phyloP scores from a whole-genome alignment of 2,329 filamentous ascomycete species.

The Cordyceps fumosorosea region DNA sequence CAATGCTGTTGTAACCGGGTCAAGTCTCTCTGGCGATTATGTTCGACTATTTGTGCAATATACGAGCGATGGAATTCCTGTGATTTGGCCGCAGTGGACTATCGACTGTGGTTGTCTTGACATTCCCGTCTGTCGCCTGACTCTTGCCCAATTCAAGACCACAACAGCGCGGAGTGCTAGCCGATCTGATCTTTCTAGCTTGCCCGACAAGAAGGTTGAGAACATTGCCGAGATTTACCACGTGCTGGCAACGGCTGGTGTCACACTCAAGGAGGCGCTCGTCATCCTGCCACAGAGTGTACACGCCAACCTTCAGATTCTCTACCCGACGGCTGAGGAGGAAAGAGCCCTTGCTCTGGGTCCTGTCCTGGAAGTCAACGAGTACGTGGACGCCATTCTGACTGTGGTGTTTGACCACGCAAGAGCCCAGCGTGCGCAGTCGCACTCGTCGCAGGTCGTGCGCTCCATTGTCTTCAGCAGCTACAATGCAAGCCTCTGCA shows the following conservation, averaged over 20 bases:
- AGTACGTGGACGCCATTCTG: slow-evolving; percentile 76
- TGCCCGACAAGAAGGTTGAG: slow-evolving; percentile 41
- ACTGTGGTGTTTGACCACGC: slow-evolving; percentile 88
- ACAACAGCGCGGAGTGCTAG: slow-evolving; percentile 39
- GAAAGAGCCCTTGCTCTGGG: slow-evolving; percentile 64
- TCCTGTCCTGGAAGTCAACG: slow-evolving; percentile 76
- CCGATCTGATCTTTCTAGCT: slow-evolving; percentile 35
- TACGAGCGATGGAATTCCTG: slow-evolving; percentile 78
- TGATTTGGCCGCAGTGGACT: slow-evolving; percentile 82
- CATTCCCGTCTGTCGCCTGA: slow-evolving; percentile 74
- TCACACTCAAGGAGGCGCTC: slow-evolving; percentile 74
- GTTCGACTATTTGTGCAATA: slow-evolving; percentile 86
- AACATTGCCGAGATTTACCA: slow-evolving; percentile 62
- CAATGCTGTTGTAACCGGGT: slow-evolving; percentile 85
- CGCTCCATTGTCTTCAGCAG: slow-evolving; percentile 91
- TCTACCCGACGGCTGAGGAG: slow-evolving; percentile 74
- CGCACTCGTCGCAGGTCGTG: slow-evolving; percentile 57
- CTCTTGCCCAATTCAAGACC: slow-evolving; percentile 62
- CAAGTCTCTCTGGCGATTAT: slow-evolving; percentile 93
- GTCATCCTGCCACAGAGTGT: slow-evolving; percentile 68
- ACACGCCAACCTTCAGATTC: slow-evolving; percentile 84
- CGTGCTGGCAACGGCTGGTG: slow-evolving; percentile 66
- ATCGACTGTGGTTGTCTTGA: slow-evolving; percentile 70
- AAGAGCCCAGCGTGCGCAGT: slow-evolving; percentile 55
- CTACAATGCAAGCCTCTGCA: slow-evolving; percentile 85